Evolutionary conservation across 2,329 filamentous ascomycete genomes (phyloP).

Genomic region (Cadophora gregata): DNA sequence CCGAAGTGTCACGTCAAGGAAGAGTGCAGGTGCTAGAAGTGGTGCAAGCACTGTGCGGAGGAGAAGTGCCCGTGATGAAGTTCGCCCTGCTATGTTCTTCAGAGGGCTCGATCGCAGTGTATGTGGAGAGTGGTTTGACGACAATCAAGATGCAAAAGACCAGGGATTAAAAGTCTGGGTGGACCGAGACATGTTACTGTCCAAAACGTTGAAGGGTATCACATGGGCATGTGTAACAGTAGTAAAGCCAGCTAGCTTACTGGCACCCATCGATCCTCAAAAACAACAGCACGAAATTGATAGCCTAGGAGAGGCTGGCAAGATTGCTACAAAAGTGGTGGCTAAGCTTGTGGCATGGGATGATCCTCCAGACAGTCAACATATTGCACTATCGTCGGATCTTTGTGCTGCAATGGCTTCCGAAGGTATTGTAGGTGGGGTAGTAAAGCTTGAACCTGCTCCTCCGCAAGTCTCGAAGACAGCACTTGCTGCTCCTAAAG

Average conservation of each 20-base stretch:
- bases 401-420: slow-evolving; percentile 78
- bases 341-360: slow-evolving; percentile 81
- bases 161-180: slow-evolving; percentile 80
- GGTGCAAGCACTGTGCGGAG: slow-evolving; percentile 72
- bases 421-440: slow-evolving; percentile 78
- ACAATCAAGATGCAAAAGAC: slow-evolving; percentile 59
- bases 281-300: slow-evolving; percentile 73
- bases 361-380: slow-evolving; percentile 82
- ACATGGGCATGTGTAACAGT: slow-evolving; percentile 84
- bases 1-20: slow-evolving; percentile 80
- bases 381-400: slow-evolving; percentile 77
- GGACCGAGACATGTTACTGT: slow-evolving; percentile 75
- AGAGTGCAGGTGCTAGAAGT: slow-evolving; percentile 75
- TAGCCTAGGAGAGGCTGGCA: slow-evolving; percentile 60
- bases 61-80: slow-evolving; percentile 67
- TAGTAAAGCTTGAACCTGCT: slow-evolving; percentile 87
- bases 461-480: slow-evolving; percentile 49
- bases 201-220: slow-evolving; percentile 75
- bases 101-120: slow-evolving; percentile 76
- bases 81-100: slow-evolving; percentile 74
- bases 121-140: slow-evolving; percentile 77
- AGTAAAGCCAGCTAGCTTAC: slow-evolving; percentile 80
- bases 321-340: slow-evolving; percentile 70
- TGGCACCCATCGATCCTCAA: slow-evolving; percentile 71
- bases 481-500: slow-evolving; percentile 24